Percentiles rank a stretch among this genome's conserved stretches.
Evolutionary conservation across 768 basidiomycete species (phyloP).

Genomic region (Bullera alba): DNA sequence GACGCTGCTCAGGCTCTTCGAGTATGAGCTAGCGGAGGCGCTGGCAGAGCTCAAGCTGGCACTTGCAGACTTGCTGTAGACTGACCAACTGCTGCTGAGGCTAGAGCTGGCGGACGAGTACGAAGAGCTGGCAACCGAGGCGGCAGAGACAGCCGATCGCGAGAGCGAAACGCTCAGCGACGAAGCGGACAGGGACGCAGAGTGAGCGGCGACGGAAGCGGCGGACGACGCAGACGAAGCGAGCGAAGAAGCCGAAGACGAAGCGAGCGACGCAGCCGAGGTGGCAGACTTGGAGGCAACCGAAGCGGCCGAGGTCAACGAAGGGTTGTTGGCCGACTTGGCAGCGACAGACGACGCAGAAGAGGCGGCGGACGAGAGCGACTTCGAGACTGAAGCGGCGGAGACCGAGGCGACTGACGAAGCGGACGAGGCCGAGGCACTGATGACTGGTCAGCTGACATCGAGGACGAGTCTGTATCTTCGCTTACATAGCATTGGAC

Average conservation of each 20-base stretch:
- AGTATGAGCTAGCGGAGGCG: slow-evolving; percentile 17
- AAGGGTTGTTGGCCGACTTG: slow-evolving; percentile 34
- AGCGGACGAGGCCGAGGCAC: slow-evolving; percentile 41
- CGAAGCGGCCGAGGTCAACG: slow-evolving; percentile 33
- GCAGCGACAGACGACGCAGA: slow-evolving; percentile 37
- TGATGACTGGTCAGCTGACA: slow-evolving; percentile 9
- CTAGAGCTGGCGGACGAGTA: slow-evolving; percentile 24
- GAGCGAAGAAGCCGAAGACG: slow-evolving; percentile 39
- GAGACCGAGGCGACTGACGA: slow-evolving; percentile 36
- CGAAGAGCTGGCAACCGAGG: slow-evolving; percentile 25
- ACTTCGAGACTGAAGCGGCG: slow-evolving; percentile 36
- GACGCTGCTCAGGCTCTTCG: background rate
- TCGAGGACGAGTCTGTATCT: background rate
- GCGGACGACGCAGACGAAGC: slow-evolving; percentile 39
- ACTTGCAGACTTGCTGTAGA: slow-evolving; percentile 34
- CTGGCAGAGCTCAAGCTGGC: slow-evolving; percentile 29
- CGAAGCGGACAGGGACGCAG: slow-evolving; percentile 36
- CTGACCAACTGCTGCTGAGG: slow-evolving; percentile 26
- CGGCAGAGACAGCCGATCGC: slow-evolving; percentile 32
- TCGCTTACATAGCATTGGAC: slow-evolving; percentile 36
- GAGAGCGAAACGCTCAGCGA: slow-evolving; percentile 30
- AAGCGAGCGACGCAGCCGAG: slow-evolving; percentile 36
- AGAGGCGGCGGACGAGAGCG: slow-evolving; percentile 39
- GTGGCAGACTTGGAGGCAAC: slow-evolving; percentile 42
- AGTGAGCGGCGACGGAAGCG: slow-evolving; percentile 34